Evolutionary conservation across 164 flowering plant species (phyloP), one percentile per base, ranked within the genome.

Genomic region (Kingdonia uniflora): DNA sequence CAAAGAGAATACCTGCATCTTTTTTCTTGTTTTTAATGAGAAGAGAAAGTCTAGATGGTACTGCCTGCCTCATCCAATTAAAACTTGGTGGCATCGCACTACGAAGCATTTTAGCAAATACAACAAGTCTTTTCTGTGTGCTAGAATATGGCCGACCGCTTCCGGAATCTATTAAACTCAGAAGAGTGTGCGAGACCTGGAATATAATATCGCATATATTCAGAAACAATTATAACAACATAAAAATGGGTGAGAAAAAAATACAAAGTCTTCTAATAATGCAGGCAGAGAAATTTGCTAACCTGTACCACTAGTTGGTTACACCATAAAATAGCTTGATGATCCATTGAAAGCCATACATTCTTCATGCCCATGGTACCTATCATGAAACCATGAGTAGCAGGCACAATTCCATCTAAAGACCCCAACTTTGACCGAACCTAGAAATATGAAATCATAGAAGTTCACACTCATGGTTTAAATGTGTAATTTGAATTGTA

Each of bases 261-360:
- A 29, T 3, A 29, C 35, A 29, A 24, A 19, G 19, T 53, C 40
- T 54, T 38, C n/a, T 15, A 40, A 41, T 59, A 58, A 19, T 19
- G 56, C 23, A 21, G 4, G 24, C 35, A 8, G 35, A 29, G n/a
- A 70, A n/a, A 40, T 59, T 49, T 21, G 65, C 76, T 70, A 41
- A 85, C 99, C 70, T 94, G 99, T 48, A 89, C 84, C 72, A 89
- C 96, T 23, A 94, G 69, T 66, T 94, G 99, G 74, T 94, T 94
- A 65, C 99, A 94, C 99, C 99, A 94, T 52, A 94, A 68, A 65
- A 94, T 89, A 67, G 78, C 82, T 64, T 94, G 99, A 71, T 94
- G 99, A 56, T 94, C 99, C 96, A 89, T 85, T 45, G 99, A 94
- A 61, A 94, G 65, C 99, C 99, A 94, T 43, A 87, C 99, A 71